A percentile compares a stretch with the other conserved stretches of the same genome.
These are phyloP conservation scores for Coelastrella sp. DNA, from an alignment of 139 green algal genomes.

Conservation along the genomic window DNA sequence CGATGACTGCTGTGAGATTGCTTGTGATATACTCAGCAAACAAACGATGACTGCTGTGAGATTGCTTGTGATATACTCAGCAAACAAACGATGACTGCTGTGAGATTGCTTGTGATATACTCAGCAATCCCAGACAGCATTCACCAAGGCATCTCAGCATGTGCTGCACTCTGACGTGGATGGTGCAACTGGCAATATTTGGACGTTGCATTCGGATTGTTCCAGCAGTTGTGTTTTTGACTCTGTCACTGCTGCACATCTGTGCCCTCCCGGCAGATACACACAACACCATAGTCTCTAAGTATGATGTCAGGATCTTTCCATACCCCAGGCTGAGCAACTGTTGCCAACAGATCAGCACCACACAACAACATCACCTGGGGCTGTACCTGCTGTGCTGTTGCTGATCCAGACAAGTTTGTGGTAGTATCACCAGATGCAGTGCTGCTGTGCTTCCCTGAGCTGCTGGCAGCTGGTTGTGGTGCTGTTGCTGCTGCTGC, in stretches of 20 bases:
- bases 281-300: conserved; percentile 67
- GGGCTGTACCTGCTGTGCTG: background rate
- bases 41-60: too few species aligned
- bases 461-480: background rate
- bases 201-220: too few species aligned
- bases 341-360: conserved; percentile 79
- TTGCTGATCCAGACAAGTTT: conserved; percentile 1
- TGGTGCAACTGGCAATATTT: conserved; percentile 55
- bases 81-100: too few species aligned
- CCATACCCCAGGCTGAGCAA: conserved; percentile 79
- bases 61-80: too few species aligned
- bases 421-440: too few species aligned
- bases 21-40: too few species aligned
- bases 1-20: too few species aligned
- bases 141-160: too few species aligned
- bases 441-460: background rate
- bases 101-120: too few species aligned
- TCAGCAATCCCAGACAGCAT: too few species aligned
- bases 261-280: conserved; percentile 59
- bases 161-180: too few species aligned
- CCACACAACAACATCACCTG: conserved; percentile 80
- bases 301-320: conserved; percentile 68
- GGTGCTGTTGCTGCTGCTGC: conserved; percentile 31
- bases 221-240: too few species aligned
- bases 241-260: conserved; percentile 42